Evolutionary conservation across 192 early-diverging fungal species (phyloP).

Genomic region (Chytriomyces hyalinus): DNA sequence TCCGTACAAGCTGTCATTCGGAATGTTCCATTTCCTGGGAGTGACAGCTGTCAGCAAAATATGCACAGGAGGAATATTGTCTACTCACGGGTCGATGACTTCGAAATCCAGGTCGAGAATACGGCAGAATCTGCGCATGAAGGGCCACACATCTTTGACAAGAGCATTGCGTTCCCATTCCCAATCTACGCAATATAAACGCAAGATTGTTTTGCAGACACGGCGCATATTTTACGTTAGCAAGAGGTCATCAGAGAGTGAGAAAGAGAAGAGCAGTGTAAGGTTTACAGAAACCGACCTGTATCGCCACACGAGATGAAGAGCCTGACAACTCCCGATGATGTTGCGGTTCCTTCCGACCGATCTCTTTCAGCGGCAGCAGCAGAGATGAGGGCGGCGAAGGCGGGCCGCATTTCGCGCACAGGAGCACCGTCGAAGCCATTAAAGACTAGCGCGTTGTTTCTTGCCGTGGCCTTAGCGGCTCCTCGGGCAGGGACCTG

Average conservation of each 20-base stretch:
- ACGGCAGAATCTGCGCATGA: slow-evolving; percentile 26
- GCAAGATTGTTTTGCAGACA: background rate
- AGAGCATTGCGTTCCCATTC: slow-evolving; percentile 42
- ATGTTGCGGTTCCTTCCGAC: background rate
- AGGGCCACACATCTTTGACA: slow-evolving; percentile 35
- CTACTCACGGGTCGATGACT: slow-evolving; percentile 26
- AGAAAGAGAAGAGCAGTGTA: background rate
- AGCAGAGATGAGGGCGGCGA: slow-evolving; percentile 14
- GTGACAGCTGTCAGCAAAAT: background rate
- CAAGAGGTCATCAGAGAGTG: background rate
- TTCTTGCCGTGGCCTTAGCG: background rate
- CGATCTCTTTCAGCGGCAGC: background rate
- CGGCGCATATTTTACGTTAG: background rate
- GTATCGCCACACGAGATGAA: background rate
- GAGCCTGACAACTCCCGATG: background rate
- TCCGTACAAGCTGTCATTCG: slow-evolving; percentile 3
- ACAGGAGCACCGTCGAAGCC: slow-evolving; percentile 19
- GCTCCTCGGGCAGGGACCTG: background rate
- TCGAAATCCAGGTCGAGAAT: slow-evolving; percentile 37
- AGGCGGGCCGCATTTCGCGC: slow-evolving; percentile 15
- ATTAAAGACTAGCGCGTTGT: slow-evolving; percentile 4
- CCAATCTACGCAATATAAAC: slow-evolving; percentile 8
- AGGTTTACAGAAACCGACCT: background rate
- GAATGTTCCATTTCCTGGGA: slow-evolving; percentile 26
- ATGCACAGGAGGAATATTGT: background rate